These are phyloP conservation scores for Massariosphaeria phaeospora DNA, from an alignment of 495 filamentous ascomycete genomes.

Conservation along the genomic window DNA sequence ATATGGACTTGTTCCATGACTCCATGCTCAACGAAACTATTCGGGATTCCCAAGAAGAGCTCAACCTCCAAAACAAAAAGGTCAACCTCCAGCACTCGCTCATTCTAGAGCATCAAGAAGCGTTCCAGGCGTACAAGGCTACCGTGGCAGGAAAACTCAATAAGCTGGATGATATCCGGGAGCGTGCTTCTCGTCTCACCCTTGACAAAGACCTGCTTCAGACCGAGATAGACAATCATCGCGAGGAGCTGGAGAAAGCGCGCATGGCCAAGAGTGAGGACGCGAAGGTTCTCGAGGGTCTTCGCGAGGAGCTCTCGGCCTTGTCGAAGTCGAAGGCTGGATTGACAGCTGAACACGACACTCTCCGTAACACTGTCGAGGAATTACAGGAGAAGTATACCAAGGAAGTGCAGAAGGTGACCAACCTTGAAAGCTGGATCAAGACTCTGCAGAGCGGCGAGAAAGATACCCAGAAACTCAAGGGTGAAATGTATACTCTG, in stretches of 20 bases:
- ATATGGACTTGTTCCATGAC: slow-evolving; percentile 13
- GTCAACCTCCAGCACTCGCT: slow-evolving; percentile 17
- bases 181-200: slow-evolving; percentile 15
- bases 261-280: background rate
- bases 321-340: too few species aligned
- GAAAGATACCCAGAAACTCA: background rate
- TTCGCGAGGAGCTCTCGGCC: too few species aligned
- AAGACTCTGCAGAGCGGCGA: slow-evolving; percentile 5
- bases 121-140: slow-evolving; percentile 21
- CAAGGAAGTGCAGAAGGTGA: background rate
- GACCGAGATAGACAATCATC: slow-evolving; percentile 11
- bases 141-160: slow-evolving; percentile 12
- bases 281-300: background rate
- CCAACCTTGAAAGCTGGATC: background rate
- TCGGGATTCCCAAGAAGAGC: slow-evolving; percentile 6
- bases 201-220: slow-evolving; percentile 16
- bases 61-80: slow-evolving; percentile 17
- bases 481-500: background rate
- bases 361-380: background rate
- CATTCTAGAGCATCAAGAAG: slow-evolving; percentile 23
- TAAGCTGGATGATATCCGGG: slow-evolving; percentile 11
- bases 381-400: slow-evolving; percentile 2
- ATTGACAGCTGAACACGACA: background rate
- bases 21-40: slow-evolving; percentile 12
- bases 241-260: background rate